Conservation (phyloP, 805 yeast genomes). For the Debaryomyces hansenii region DNA sequence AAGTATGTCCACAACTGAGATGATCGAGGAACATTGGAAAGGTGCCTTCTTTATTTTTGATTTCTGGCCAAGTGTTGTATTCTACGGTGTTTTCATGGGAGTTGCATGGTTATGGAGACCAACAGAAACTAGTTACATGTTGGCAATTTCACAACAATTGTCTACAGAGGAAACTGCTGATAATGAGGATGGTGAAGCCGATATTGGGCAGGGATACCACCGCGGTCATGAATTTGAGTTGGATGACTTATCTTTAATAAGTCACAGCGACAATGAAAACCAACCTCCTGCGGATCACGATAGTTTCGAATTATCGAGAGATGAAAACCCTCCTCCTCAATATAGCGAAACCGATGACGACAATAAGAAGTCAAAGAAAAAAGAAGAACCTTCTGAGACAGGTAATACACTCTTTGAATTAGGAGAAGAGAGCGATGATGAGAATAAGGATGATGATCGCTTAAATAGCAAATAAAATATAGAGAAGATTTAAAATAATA, state of each 20-base stretch:
- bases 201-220: slow-evolving; percentile 20
- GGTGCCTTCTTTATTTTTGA: slow-evolving; percentile 83
- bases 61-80: slow-evolving; percentile 93
- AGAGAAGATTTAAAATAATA: neutral
- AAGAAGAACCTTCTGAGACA: slow-evolving; percentile 3
- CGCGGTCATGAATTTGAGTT: slow-evolving; percentile 59
- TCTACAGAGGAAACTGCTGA: slow-evolving; percentile 76
- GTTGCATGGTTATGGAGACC: slow-evolving; percentile 97
- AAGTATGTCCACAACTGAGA: slow-evolving; percentile 71
- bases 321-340: slow-evolving; percentile 28
- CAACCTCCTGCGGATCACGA: slow-evolving; percentile 20
- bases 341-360: slow-evolving; percentile 19
- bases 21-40: slow-evolving; percentile 89
- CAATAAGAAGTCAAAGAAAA: slow-evolving; percentile 4
- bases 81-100: slow-evolving; percentile 78
- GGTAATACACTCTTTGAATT: slow-evolving; percentile 41
- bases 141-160: slow-evolving; percentile 91
- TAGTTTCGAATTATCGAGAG: slow-evolving; percentile 37
- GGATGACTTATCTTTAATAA: slow-evolving; percentile 55
- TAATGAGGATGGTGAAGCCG: slow-evolving; percentile 17
- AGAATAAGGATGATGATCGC: slow-evolving; percentile 24
- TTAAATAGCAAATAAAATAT: slow-evolving; percentile 6
- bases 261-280: slow-evolving; percentile 45
- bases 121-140: slow-evolving; percentile 88
- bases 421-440: slow-evolving; percentile 39